Evolutionary conservation across 139 green algal genomes (phyloP), one percentile per base, ranked within the genome.

Genomic region (Astrephomene gubernaculifera): DNA sequence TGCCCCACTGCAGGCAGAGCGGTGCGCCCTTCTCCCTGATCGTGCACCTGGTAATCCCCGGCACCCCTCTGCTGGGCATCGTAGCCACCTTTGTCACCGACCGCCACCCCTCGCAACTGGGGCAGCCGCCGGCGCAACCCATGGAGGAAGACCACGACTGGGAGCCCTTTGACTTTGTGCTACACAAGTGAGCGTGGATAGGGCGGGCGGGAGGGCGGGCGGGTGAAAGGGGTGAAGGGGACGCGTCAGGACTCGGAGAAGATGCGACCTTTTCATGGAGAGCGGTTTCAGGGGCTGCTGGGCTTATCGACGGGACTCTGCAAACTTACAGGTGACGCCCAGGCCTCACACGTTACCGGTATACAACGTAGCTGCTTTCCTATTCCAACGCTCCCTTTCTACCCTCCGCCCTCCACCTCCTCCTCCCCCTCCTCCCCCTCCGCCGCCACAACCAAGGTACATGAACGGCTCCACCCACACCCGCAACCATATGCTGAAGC

Each of bases 1-100:
- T 2, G 25, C 33, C 39, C 4, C 69, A n/a, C n/a, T 52, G 49
- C 88, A 90, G 90, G n/a, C 12, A 89, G 53, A 83, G 75, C 63
- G 54, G 87, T 25, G 86, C 87, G 2, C 88, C 87, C 43, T 95
- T 93, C 73, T 87, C 79, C 45, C 81, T 95, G 88, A 86, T 95
- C 73, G 75, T 95, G 27, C 89, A 92, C 86, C 83, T 95, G 63
- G 92, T 92, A 88, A 93, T 95, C 74, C 92, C 92, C 14, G 91
- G 89, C 54, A 90, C 78, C 14, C 90, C 89, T 22, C 79, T 93
- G 85, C 87, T 95, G 64, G 85, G 83, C 74, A 79, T 95, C 31
- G 90, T 95, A 49, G 88, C 88, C n/a, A 85, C 89, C 14, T 95
- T 95, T 79, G 88, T 91, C 49, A 91, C 86, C 14, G 92, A 95